A percentile compares a stretch with the other conserved stretches of the same genome.
Conservation (phyloP, 2,329 filamentous ascomycete genomes). For the Penicillium palitans region DNA sequence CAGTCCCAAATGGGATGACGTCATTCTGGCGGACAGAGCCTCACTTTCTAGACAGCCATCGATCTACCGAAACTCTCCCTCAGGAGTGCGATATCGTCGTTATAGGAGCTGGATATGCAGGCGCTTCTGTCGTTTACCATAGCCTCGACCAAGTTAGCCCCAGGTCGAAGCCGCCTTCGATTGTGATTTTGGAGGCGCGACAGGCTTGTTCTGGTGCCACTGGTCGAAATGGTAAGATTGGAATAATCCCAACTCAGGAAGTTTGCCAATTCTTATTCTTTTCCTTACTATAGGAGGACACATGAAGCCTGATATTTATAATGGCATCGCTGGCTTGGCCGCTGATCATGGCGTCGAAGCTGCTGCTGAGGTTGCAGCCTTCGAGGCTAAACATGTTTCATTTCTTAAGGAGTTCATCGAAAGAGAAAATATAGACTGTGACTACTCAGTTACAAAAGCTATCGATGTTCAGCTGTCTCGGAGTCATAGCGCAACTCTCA, state of each 20-base stretch:
- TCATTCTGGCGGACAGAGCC: constrained; percentile 49
- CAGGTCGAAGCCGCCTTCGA: constrained; percentile 25
- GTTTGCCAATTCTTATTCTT: background rate
- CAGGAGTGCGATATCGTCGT: constrained; percentile 45
- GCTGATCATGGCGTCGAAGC: constrained; percentile 37
- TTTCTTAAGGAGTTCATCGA: constrained; percentile 43
- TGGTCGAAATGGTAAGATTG: constrained; percentile 41
- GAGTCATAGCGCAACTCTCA: constrained; percentile 32
- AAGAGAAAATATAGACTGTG: constrained; percentile 46
- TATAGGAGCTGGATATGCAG: constrained; percentile 49
- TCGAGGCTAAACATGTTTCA: constrained; percentile 44
- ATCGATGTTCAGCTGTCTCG: constrained; percentile 42
- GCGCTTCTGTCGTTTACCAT: constrained; percentile 45
- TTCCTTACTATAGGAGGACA: constrained; percentile 36
- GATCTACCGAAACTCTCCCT: constrained; percentile 43
- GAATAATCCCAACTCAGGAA: background rate
- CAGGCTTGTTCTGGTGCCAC: constrained; percentile 46
- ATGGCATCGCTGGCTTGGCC: constrained; percentile 35
- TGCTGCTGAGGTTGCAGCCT: constrained; percentile 41
- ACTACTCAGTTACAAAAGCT: constrained; percentile 42
- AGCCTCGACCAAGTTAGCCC: constrained; percentile 30
- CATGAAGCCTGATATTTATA: constrained; percentile 46
- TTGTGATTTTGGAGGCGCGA: constrained; percentile 45
- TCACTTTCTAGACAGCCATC: constrained; percentile 43
- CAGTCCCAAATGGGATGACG: constrained; percentile 25